Evolutionary conservation across 2,329 filamentous ascomycete genomes (phyloP).

Genomic region (Monilinia fructicola): DNA sequence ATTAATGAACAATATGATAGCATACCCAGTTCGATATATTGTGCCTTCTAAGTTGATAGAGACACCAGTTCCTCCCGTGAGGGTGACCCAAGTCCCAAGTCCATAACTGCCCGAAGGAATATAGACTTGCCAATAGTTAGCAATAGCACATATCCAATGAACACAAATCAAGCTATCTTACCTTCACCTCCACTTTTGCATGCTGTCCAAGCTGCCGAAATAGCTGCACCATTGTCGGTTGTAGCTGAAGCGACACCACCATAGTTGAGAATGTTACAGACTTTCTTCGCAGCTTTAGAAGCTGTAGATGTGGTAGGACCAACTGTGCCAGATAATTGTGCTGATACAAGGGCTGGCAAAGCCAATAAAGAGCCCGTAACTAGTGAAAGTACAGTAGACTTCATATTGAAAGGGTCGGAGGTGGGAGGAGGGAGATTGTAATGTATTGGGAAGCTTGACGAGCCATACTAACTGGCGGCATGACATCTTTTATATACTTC

Average conservation of each 20-base stretch:
- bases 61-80: constrained; percentile 49
- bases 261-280: constrained; percentile 49
- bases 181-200: constrained; percentile 47
- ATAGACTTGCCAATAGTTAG: constrained; percentile 25
- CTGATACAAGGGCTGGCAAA: constrained; percentile 25
- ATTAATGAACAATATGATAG: background rate
- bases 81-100: constrained; percentile 50
- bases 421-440: background rate
- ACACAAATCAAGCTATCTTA: constrained; percentile 6
- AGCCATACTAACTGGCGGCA: background rate
- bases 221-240: constrained; percentile 47
- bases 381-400: constrained; percentile 23
- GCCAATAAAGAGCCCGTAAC: constrained; percentile 19
- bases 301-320: constrained; percentile 35
- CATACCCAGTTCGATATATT: constrained; percentile 50
- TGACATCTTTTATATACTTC: background rate
- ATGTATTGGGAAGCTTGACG: background rate
- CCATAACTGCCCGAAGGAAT: constrained; percentile 47
- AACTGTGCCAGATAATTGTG: constrained; percentile 34
- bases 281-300: constrained; percentile 32
- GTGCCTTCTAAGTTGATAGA: constrained; percentile 54
- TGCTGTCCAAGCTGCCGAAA: constrained; percentile 46
- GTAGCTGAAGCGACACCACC: constrained; percentile 48
- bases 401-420: constrained; percentile 24
- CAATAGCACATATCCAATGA: background rate